phyloP scores from a whole-genome alignment of 495 filamentous ascomycete species.

The Talaromyces thailandensis region DNA sequence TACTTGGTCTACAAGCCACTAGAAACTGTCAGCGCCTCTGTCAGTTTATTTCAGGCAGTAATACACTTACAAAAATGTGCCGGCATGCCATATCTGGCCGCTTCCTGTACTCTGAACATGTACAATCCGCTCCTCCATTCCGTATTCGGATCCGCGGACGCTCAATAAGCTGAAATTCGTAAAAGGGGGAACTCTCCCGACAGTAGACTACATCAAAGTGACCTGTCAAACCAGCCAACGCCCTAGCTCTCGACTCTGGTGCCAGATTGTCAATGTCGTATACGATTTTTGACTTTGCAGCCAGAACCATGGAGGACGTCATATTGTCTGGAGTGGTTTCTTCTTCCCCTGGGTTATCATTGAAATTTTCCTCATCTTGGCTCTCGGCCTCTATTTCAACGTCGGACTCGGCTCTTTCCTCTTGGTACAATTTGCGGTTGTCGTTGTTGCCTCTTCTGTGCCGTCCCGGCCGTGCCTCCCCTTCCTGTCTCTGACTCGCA shows the following conservation, averaged over 20 bases:
- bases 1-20: constrained; percentile 41
- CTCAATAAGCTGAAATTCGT: constrained; percentile 29
- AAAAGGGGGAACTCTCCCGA: constrained; percentile 18
- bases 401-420: neutral
- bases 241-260: constrained; percentile 23
- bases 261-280: constrained; percentile 32
- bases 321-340: constrained; percentile 6
- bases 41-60: neutral
- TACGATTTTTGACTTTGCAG: constrained; percentile 27
- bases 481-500: constrained; percentile 1
- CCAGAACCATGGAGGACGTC: constrained; percentile 19
- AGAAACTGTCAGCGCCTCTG: neutral
- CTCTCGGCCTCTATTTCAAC: neutral
- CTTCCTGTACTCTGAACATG: constrained; percentile 24
- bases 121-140: constrained; percentile 22
- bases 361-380: constrained; percentile 13
- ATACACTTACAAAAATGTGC: constrained; percentile 39
- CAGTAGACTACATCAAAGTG: constrained; percentile 29
- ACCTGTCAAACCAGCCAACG: constrained; percentile 26
- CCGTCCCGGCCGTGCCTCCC: constrained; percentile 3
- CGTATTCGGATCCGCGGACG: constrained; percentile 24
- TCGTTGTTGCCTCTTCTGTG: constrained; percentile 9
- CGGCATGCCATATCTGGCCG: constrained; percentile 29
- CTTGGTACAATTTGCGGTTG: neutral
- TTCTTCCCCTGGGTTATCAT: constrained; percentile 6